Conservation (phyloP, 169 alveolate species). For the Plasmodium gonderi region DNA sequence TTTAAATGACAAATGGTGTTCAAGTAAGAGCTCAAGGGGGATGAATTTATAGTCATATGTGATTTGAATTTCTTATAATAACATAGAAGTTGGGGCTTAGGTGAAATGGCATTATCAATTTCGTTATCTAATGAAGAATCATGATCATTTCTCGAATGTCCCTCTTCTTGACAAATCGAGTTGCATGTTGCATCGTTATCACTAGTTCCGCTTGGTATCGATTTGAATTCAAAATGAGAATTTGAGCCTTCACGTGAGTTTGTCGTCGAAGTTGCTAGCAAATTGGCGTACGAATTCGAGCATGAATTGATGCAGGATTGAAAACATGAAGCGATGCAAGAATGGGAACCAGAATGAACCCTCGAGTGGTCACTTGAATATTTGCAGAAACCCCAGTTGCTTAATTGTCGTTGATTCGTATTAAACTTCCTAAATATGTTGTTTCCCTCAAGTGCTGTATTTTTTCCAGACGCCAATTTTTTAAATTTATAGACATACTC, state of each 20-base stretch:
- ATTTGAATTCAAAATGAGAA: not conserved
- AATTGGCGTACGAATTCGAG: not conserved
- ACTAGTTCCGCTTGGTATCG: slow-evolving; percentile 3
- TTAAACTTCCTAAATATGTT: slow-evolving; percentile 40
- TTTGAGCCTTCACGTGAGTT: not conserved
- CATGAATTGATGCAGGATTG: not conserved
- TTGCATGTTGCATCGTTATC: not conserved
- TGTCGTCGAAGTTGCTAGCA: not conserved
- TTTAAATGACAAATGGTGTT: not conserved
- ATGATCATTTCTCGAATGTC: not conserved
- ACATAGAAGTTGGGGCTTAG: not conserved
- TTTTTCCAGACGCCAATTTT: not conserved
- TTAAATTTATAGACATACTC: slow-evolving; percentile 35
- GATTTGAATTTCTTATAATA: not conserved
- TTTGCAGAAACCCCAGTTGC: not conserved
- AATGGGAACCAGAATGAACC: not conserved
- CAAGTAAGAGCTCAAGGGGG: slow-evolving; percentile 19
- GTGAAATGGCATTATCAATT: not conserved
- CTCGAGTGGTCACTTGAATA: not conserved
- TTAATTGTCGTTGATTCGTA: slow-evolving; percentile 2
- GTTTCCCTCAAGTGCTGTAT: not conserved
- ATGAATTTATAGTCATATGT: not conserved
- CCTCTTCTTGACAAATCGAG: not conserved
- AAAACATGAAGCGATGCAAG: not conserved
- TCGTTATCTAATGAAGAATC: not conserved